Percentiles rank a stretch among this genome's conserved stretches.
Conservation (phyloP, 2,329 filamentous ascomycete genomes). For the Fragosphaeria purpurea region DNA sequence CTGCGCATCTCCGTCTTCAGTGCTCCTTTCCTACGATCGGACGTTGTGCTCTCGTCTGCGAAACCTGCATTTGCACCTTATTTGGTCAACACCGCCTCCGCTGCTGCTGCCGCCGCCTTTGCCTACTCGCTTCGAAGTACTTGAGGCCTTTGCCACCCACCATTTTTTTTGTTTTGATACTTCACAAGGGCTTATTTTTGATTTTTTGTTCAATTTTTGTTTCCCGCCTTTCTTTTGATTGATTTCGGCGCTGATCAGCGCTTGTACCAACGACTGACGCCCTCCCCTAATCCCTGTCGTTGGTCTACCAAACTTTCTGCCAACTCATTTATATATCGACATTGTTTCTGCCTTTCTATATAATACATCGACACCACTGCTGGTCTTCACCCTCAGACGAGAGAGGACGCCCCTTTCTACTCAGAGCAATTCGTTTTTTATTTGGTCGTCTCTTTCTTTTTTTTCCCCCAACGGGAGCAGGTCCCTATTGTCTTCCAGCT, state of each 20-base stretch:
- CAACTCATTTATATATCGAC: background rate
- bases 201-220: background rate
- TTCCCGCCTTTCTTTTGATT: background rate
- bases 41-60: background rate
- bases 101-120: background rate
- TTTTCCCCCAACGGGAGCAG: background rate
- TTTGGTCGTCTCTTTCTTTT: background rate
- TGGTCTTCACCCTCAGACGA: too few relatives aligned
- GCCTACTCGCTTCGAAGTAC: background rate
- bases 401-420: background rate
- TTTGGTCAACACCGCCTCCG: background rate
- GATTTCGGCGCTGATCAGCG: background rate
- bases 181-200: background rate
- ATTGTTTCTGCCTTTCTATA: too few relatives aligned
- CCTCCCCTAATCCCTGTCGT: background rate
- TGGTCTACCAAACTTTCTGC: background rate
- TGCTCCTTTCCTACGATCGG: background rate
- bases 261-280: conserved; percentile 2
- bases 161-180: too few relatives aligned
- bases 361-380: background rate
- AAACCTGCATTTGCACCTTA: background rate
- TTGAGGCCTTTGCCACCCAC: background rate
- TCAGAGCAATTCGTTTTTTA: background rate
- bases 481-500: too few relatives aligned
- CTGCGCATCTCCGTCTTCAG: background rate